Conservation (phyloP, 768 basidiomycete species). For the Termitomyces sp. region DNA sequence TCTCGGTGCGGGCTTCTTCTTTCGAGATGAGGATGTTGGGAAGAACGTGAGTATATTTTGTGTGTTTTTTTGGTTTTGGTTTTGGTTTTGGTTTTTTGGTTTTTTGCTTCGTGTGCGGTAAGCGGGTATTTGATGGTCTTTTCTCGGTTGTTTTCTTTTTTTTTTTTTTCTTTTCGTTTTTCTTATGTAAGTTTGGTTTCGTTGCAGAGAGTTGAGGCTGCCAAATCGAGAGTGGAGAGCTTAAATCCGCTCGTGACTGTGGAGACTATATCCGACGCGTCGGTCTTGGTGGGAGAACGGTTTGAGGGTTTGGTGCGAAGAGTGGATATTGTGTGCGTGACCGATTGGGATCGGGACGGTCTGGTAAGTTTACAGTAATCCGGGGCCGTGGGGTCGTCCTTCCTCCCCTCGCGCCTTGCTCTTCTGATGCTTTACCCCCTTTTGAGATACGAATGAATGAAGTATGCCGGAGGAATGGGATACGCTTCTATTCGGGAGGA, state of each 20-base stretch:
- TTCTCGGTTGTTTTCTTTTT: slow-evolving; percentile 21
- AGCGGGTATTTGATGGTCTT: slow-evolving; percentile 35
- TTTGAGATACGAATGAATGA: slow-evolving; percentile 72
- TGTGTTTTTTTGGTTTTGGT: not conserved
- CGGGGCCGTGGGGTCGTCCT: not conserved
- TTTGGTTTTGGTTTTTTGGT: slow-evolving; percentile 1
- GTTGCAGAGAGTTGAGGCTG: slow-evolving; percentile 89
- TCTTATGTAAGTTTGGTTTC: too few species aligned
- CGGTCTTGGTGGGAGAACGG: slow-evolving; percentile 42
- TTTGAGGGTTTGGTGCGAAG: slow-evolving; percentile 55
- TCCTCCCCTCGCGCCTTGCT: slow-evolving; percentile 5
- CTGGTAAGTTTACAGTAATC: slow-evolving; percentile 50
- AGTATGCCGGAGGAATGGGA: slow-evolving; percentile 66
- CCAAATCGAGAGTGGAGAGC: slow-evolving; percentile 78
- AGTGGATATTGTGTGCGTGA: slow-evolving; percentile 85
- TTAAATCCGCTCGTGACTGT: slow-evolving; percentile 91
- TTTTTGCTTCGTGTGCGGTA: slow-evolving; percentile 5
- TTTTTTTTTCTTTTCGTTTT: slow-evolving; percentile 12
- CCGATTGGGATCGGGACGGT: slow-evolving; percentile 66
- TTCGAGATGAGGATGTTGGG: slow-evolving; percentile 89
- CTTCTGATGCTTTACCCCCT: slow-evolving; percentile 1
- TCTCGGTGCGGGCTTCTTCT: slow-evolving; percentile 90
- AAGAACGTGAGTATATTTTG: slow-evolving; percentile 54
- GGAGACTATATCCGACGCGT: slow-evolving; percentile 52
- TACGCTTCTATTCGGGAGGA: slow-evolving; percentile 89